Base-by-base conservation (phyloP, 169 alveolate genomes). In the Plasmodium chabaudi region DNA sequence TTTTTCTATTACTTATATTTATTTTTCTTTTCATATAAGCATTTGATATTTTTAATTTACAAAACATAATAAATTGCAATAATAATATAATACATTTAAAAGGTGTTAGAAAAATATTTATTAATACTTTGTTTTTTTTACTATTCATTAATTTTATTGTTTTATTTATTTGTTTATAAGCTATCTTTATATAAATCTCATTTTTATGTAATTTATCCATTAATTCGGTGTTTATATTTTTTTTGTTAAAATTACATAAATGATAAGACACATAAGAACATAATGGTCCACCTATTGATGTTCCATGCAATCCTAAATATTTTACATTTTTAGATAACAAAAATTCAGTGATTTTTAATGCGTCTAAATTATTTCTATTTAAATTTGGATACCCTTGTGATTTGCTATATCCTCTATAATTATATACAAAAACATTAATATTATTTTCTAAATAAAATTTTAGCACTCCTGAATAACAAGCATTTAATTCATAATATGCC, bases 251-350 rank as follows among this genome's bases (percentile, higher is more conserved):
- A 68, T 69, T 82, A 49, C 84, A 42, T 15, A 82, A 71, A 68
- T 82, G 90, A 51, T 82, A 82, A 9, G 90, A 67, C 9, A 82
- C 90, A 61, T 67, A 82, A 9, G 84, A 82, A 17, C 90, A 82
- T 44, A 82, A 71, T 19, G 90, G 90, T 9, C 90, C 90, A 12
- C 90, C 90, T 42, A 82, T 82, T 10, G 90, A 82, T 53, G 73
- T 82, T 57, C 90, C 90, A 44, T 82, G 90, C 42, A 82, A 47
- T 27, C 90, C 90, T 82, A 82, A 82, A 82, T 82, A 55, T 82
- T 82, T 82, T 19, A 82, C 79, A 13, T 57, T 69, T 71, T 60
- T 65, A 15, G 90, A 82, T 25, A 82, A 68, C 53, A 82, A 84
- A 82, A 53, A 82, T 39, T 82, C 73, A 6, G 90, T 56, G 44